Evolutionary conservation across 176 grass and related monocot genomes (phyloP).

Genomic region (Luzula sylvatica): DNA sequence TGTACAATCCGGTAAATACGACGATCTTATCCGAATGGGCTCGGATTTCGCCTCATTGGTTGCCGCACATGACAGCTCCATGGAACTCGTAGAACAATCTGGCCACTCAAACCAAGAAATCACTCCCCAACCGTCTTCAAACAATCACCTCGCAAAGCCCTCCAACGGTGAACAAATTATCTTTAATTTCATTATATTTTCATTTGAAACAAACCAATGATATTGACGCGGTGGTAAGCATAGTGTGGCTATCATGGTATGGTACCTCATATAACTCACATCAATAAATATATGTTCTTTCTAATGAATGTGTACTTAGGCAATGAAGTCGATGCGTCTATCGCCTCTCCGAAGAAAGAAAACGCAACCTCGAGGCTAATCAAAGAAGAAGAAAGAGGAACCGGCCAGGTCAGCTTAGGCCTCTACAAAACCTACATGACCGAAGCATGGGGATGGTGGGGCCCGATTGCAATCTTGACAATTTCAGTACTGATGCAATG

Average conservation of each 20-base stretch:
- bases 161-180: conserved; percentile 13
- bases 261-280: too few species aligned
- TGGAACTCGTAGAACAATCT: conserved; percentile 80
- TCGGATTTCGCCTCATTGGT: conserved; percentile 71
- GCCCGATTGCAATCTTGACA: neutral
- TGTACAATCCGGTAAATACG: conserved; percentile 68
- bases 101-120: conserved; percentile 8
- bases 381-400: conserved; percentile 74
- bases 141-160: conserved; percentile 3
- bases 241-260: too few species aligned
- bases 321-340: neutral
- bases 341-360: conserved; percentile 32
- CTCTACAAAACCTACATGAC: conserved; percentile 84
- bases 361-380: conserved; percentile 69
- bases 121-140: neutral
- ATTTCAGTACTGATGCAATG: conserved; percentile 48
- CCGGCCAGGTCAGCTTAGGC: conserved; percentile 58
- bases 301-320: neutral
- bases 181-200: conserved; percentile 7
- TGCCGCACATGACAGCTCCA: conserved; percentile 79
- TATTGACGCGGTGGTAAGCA: too few species aligned
- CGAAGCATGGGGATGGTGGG: conserved; percentile 87
- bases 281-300: too few species aligned
- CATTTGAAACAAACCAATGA: too few species aligned
- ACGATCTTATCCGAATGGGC: conserved; percentile 41